Evolutionary conservation across 2,329 filamentous ascomycete species (phyloP), one percentile per base, ranked within the genome.

Genomic region (Lecanicillium sp.): DNA sequence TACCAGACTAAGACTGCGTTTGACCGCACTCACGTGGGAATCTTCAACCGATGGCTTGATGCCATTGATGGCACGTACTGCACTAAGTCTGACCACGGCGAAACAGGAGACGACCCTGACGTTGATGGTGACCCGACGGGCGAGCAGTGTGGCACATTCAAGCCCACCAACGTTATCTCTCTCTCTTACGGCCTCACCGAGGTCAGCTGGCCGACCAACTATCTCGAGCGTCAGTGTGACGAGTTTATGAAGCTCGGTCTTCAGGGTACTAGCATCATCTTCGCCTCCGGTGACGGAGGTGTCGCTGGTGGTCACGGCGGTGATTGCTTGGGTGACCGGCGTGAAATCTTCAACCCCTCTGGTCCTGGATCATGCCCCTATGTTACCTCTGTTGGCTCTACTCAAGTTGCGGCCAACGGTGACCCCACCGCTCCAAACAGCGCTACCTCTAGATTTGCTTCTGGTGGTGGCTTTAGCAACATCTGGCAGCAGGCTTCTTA

Each of bases 341-440:
- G 24, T 14, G 14, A 46, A 48, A 44, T 58, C 24, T 58, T 63
- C 48, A 62, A 57, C 23, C 71, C 58, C 67, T 69, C 55, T 52
- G 61, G 1, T 56, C 62, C 29, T 64, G 69, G 3, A 50, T 51
- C 8, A 70, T 75, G 55, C 69, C 52, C 74, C 68, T 5, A 70
- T 56, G 60, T 77, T 15, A 74, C 71, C 0, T 65, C 69, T 5
- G 73, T 77, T 3, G 74, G 74, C 33, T 73, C 73, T n/a, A 77
- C 74, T 0, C 64, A 72, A 56, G 62, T 77, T 21, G 58, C 61
- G 29, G 62, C 63, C 40, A 64, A 64, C 10, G 65, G 64, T 6
- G 65, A 66, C 2, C 60, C 70, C 63, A 50, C 70, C 69, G 19
- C 71, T 68, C 54, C 64, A 71, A 55, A 75, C 57, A 58, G 68